Base-by-base conservation (phyloP, 257 asterid genomes). In the Primulina eburnea region DNA sequence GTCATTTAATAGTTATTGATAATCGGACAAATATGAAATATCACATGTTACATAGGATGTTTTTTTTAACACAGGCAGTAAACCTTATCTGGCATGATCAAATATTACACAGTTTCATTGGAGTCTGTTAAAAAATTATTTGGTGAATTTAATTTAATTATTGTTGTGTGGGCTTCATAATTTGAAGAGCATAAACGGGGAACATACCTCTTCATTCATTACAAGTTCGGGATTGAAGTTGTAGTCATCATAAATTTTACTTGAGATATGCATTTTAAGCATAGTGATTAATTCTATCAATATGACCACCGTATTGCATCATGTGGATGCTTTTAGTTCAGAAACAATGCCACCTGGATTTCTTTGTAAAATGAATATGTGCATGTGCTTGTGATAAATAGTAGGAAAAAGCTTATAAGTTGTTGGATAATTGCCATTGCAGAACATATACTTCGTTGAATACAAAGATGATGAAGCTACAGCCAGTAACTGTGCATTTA, bases 401-500 rank as follows among this genome's bases (percentile, higher is more conserved):
- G 24, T 21, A 21, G 24, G 24, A 21, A 21, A 21, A 21, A 21
- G 24, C 24, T 21, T 68, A 53, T 47, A 47, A 14, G 20, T 47
- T 52, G 59, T 70, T 52, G n/a, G 61, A 70, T 77, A 61, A 71
- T 77, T 83, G 65, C 64, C 74, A 38, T 71, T 81, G 86, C 90
- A 90, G 99, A 90, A 83, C 80, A 63, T 81, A 67, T 78, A 81
- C 68, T 90, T 86, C 52, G 82, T 87, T 71, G 82, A 69, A 74
- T 87, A 79, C 87, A 90, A 82, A 85, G 90, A 86, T 71, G 85
- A 65, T 57, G 84, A 84, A 50, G 82, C 86, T 57, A 81, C 82
- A 72, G 96, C 95, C 68, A 69, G 68, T 73, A 78, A 78, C 53
- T 80, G 74, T 79, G 96, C 92, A 29, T 81, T 63, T 35, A 78